A percentile compares a stretch with the other conserved stretches of the same genome.
Evolutionary conservation across 164 flowering plant species (phyloP).

Genomic region (Kalanchoe fedtschenkoi): DNA sequence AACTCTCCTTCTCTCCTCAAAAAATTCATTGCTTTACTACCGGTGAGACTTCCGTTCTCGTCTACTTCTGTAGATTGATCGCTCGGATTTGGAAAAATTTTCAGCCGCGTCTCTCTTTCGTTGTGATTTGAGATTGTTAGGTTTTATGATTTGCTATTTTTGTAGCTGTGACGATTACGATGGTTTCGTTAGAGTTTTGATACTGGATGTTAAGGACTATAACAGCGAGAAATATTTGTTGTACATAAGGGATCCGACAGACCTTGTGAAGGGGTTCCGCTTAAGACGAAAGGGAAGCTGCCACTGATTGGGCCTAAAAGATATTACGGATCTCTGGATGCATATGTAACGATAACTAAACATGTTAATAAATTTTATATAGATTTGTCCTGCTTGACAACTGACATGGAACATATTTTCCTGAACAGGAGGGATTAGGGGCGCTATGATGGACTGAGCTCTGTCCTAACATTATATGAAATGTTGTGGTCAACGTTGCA

Average conservation of each 20-base stretch:
- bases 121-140: too few relatives aligned
- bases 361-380: constrained; percentile 33
- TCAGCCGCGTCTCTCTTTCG: too few relatives aligned
- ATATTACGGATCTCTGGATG: constrained; percentile 78
- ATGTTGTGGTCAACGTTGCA: constrained; percentile 94
- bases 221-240: neutral
- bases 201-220: neutral
- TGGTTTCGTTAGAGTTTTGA: neutral
- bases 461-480: constrained; percentile 85
- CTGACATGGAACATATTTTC: constrained; percentile 9
- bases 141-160: too few relatives aligned
- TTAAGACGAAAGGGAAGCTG: constrained; percentile 87
- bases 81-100: too few relatives aligned
- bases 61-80: too few relatives aligned
- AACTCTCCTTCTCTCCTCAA: too few relatives aligned
- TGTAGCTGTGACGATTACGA: too few relatives aligned
- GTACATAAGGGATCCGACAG: constrained; percentile 87
- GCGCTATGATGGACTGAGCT: constrained; percentile 98
- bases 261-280: constrained; percentile 94
- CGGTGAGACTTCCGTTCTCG: too few relatives aligned
- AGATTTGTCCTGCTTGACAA: neutral
- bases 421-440: constrained; percentile 63
- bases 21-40: too few relatives aligned
- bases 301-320: constrained; percentile 75
- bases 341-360: constrained; percentile 65